Evolutionary conservation across 176 grass and related monocot species (phyloP), one percentile per base, ranked within the genome.

Genomic region (Oryza australiensis): DNA sequence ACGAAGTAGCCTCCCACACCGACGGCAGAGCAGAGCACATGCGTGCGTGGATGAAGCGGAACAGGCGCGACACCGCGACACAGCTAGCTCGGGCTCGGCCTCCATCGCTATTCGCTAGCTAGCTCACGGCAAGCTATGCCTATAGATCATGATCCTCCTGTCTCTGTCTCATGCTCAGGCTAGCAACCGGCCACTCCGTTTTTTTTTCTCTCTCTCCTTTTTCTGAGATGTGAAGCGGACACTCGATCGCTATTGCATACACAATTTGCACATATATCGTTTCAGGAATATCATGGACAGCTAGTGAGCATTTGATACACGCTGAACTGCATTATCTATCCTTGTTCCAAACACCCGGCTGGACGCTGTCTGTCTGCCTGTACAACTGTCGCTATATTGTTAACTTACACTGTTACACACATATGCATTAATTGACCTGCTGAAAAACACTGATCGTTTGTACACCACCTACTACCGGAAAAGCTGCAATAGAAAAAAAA

Each of bases 11-110:
- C n/a, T n/a, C n/a, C n/a, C n/a, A n/a, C n/a, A n/a, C n/a, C 74
- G 83, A 78, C 82, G 73, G 64, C 20, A 60, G 46, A 46, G 74
- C 74, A 75, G 53, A 59, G 53, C 53, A 59, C 51, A 57, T 57
- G 51, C 49, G 15, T 51, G 49, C 51, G 53, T 59, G 53, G 53
- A 59, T 59, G 20, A 9, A 10, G 22, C 53, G 20, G 51, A 18
- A 18, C 20, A 57, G 20, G 18, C 48, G 48, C 48, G 48, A 51
- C 48, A 51, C 48, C 48, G 13, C 48, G 49, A 53, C 49, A 37
- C 18, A 53, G 49, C 49, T 53, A 53, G 3, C 46, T 35, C 33
- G 4, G 5, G 0, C 33, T 35, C 34, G 1, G 8, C n/a, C n/a
- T n/a, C n/a, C n/a, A n/a, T n/a, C n/a, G n/a, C n/a, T n/a, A n/a